Evolutionary conservation across 139 green algal species (phyloP).

Genomic region (Auxenochlorella pyrenoidosa): DNA sequence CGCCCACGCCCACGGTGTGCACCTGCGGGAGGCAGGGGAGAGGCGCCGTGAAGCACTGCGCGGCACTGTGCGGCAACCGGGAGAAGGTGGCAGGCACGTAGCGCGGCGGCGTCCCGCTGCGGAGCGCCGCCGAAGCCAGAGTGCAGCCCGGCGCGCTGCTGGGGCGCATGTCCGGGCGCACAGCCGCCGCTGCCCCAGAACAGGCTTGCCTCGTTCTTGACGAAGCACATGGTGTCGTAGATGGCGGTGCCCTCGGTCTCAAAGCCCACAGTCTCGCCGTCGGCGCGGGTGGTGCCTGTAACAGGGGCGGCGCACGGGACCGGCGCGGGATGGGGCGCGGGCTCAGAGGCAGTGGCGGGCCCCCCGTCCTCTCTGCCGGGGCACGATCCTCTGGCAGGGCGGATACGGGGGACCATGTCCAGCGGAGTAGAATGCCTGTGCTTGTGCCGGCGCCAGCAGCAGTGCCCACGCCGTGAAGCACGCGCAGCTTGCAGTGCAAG

Average conservation of each 20-base stretch:
- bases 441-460: too few relatives aligned
- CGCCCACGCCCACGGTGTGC: constrained; percentile 66
- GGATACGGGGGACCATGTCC: too few relatives aligned
- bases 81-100: not conserved
- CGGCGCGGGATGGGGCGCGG: too few relatives aligned
- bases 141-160: too few relatives aligned
- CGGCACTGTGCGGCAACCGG: not conserved
- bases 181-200: too few relatives aligned
- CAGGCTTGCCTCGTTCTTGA: constrained; percentile 77
- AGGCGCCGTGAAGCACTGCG: not conserved
- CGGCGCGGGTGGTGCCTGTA: constrained; percentile 72
- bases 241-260: constrained; percentile 95
- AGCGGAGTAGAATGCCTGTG: too few relatives aligned
- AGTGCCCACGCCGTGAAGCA: too few relatives aligned
- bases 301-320: not conserved
- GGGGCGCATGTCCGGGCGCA: not conserved
- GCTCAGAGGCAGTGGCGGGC: not conserved
- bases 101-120: too few relatives aligned
- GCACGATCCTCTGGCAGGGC: too few relatives aligned
- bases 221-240: constrained; percentile 90
- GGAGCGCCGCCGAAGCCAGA: too few relatives aligned
- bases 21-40: constrained; percentile 16
- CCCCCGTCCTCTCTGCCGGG: too few relatives aligned
- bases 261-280: constrained; percentile 88
- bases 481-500: too few relatives aligned